Evolutionary conservation across 257 asterid genomes (phyloP), one percentile per base, ranked within the genome.

Genomic region (Craterostigma plantagineum): DNA sequence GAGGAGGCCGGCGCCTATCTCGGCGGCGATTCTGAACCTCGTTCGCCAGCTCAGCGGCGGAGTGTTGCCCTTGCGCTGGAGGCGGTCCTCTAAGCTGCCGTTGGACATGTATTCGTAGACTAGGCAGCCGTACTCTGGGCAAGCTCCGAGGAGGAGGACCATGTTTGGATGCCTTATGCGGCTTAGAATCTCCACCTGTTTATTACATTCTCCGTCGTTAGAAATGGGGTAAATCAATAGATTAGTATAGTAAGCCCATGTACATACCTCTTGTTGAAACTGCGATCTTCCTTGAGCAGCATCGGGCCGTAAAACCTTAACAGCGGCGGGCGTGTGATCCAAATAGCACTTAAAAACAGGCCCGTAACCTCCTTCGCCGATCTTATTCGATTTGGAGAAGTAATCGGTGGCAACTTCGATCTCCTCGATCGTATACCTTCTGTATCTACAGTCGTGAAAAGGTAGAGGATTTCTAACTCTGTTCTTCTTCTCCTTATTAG

Each of bases 291-390:
- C 70, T 10, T 63, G 70, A 44, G 65, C 41, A 8, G 70, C 65
- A 27, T 63, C 70, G 41, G 70, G 62, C 16, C 70, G 60, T 9
- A 63, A 62, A 50, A 58, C 70, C 55, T 63, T 63, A 36, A 63
- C 65, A n/a, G 70, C 70, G 34, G 52, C 68, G 36, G 72, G 55
- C 1, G 72, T 66, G 9, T 66, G 72, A 35, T 66, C 72, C 50
- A 66, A 49, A 18, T 45, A 52, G 40, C 72, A 66, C 38, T 61
- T 66, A 36, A 56, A 66, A 1, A 66, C 72, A 0, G 70, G 65
- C 34, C 70, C 70, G 36, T 63, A 63, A 11, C 70, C 70, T 49
- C 70, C 70, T 58, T 66, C 72, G 49, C 72, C 72, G n/a, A 66
- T 66, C 48, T 61, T 66, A 11, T 49, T 62, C 37, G 68, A 37